phyloP scores from a whole-genome alignment of 345 rosid species.

The Raphanus sativus region DNA sequence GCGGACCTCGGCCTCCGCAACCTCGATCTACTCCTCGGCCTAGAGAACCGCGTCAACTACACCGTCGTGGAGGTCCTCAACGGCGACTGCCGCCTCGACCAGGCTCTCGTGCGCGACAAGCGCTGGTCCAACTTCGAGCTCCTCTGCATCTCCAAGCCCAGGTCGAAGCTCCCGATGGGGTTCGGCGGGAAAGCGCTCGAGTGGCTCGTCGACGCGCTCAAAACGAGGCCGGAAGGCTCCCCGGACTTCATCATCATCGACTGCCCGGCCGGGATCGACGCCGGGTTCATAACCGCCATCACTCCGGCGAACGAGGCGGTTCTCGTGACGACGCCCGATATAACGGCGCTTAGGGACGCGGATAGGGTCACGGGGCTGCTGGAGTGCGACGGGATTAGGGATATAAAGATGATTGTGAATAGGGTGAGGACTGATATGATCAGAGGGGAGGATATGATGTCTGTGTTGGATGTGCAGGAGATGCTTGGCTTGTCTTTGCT shows the following conservation, averaged over 20 bases:
- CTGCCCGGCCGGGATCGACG: constrained; percentile 97
- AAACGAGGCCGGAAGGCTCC: constrained; percentile 64
- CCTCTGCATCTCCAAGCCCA: constrained; percentile 89
- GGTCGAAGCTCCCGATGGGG: constrained; percentile 90
- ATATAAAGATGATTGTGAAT: constrained; percentile 93
- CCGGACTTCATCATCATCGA: constrained; percentile 87
- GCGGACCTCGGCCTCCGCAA: constrained; percentile 95
- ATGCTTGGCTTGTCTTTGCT: constrained; percentile 81
- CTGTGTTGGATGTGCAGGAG: constrained; percentile 90
- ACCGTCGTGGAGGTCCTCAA: constrained; percentile 87
- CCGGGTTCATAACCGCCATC: constrained; percentile 97
- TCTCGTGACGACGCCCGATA: constrained; percentile 85
- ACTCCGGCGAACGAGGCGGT: constrained; percentile 95
- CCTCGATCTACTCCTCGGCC: constrained; percentile 89
- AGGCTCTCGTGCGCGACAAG: constrained; percentile 90
- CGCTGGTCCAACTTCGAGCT: constrained; percentile 94
- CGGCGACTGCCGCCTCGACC: constrained; percentile 94
- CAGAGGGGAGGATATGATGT: constrained; percentile 99
- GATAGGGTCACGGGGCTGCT: constrained; percentile 84
- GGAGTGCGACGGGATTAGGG: constrained; percentile 91
- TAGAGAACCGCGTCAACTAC: constrained; percentile 93
- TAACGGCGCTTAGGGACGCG: constrained; percentile 82
- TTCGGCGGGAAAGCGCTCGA: constrained; percentile 88
- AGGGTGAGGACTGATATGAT: constrained; percentile 95
- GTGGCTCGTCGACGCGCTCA: constrained; percentile 86